Conservation (phyloP, 148 eudicot species). For the Amaranthus palmeri region DNA sequence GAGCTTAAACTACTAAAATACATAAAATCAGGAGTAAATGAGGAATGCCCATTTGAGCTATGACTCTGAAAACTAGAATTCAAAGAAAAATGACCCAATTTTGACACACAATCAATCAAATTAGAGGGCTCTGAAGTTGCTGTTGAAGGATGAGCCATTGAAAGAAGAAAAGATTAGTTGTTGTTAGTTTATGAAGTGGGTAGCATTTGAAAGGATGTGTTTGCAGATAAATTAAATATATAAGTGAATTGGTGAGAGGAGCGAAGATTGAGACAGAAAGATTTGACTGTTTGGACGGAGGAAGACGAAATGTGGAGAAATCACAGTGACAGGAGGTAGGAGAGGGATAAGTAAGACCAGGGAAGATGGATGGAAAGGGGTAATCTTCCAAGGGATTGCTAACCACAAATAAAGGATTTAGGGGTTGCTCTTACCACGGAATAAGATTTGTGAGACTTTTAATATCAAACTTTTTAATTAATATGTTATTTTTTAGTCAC, state of each 20-base stretch:
- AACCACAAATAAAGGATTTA: constrained; percentile 28
- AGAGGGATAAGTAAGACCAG: not conserved
- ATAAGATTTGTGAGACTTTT: too few species aligned
- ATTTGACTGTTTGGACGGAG: constrained; percentile 16
- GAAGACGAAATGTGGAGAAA: not conserved
- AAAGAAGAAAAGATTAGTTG: not conserved
- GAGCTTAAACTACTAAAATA: constrained; percentile 33
- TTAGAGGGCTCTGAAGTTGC: constrained; percentile 46
- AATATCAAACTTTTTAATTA: too few species aligned
- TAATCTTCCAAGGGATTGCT: constrained; percentile 24
- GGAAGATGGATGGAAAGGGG: not conserved
- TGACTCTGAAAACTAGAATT: constrained; percentile 30
- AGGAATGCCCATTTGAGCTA: constrained; percentile 38
- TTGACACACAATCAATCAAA: constrained; percentile 35
- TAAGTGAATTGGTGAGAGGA: not conserved
- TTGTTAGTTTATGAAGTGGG: not conserved
- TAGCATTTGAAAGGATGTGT: not conserved
- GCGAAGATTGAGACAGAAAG: not conserved
- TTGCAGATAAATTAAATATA: constrained; percentile 4
- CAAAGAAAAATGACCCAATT: constrained; percentile 40
- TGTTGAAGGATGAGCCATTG: constrained; percentile 52
- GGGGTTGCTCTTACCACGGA: not conserved
- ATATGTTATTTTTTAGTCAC: too few species aligned
- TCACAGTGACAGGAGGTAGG: not conserved
- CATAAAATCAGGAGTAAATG: constrained; percentile 35